Evolutionary conservation across 305 asterid genomes (phyloP).

Genomic region (Fraxinus sp.): DNA sequence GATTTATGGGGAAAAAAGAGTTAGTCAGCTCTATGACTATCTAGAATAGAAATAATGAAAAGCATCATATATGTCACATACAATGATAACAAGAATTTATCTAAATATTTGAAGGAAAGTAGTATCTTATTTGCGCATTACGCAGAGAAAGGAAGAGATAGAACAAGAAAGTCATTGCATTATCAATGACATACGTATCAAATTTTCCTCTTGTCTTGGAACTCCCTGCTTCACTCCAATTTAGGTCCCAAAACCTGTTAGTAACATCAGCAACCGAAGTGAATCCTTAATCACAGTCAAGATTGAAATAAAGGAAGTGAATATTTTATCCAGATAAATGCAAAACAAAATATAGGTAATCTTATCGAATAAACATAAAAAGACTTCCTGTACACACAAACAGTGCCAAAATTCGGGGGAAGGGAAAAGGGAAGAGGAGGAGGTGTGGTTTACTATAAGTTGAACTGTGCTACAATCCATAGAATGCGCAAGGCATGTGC

Average conservation of each 20-base stretch:
- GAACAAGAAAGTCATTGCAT: background rate
- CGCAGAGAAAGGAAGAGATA: background rate
- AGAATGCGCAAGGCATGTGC: background rate
- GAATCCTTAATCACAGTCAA: background rate
- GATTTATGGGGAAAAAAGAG: background rate
- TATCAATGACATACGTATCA: constrained; percentile 47
- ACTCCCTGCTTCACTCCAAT: constrained; percentile 74
- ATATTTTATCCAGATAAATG: background rate
- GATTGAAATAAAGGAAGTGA: background rate
- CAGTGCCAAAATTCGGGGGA: background rate
- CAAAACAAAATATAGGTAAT: background rate
- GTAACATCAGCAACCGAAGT: constrained; percentile 14
- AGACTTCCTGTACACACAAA: background rate
- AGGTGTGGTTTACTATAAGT: background rate
- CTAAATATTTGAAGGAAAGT: background rate
- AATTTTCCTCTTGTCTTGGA: constrained; percentile 63
- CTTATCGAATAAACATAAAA: background rate
- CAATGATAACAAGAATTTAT: constrained; percentile 1
- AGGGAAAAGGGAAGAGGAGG: background rate
- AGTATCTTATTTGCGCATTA: background rate
- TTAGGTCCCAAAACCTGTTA: constrained; percentile 79
- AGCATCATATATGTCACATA: background rate
- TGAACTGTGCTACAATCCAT: background rate
- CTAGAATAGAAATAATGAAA: background rate
- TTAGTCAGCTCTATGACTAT: background rate